phyloP scores from a whole-genome alignment of 441 rosid genomes.

The Populus tomentosa region DNA sequence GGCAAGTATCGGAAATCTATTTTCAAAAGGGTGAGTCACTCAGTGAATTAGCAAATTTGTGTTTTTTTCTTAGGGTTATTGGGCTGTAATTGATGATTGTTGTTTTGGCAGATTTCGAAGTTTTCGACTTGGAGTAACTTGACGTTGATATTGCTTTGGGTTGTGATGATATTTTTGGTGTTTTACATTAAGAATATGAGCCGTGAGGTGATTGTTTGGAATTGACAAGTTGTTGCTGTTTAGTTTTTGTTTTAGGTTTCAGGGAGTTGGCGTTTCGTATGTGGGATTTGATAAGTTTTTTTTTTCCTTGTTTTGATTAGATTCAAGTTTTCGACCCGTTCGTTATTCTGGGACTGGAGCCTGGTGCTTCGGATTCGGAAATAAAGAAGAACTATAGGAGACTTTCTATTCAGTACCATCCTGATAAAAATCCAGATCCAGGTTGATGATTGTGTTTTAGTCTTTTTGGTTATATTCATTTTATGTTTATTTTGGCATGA shows the following conservation, averaged over 20 bases:
- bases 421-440: conserved; percentile 99
- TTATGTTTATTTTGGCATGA: conserved; percentile 3
- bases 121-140: conserved; percentile 91
- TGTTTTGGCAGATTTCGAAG: conserved; percentile 69
- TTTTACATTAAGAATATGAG: conserved; percentile 88
- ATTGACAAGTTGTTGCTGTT: not conserved
- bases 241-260: not conserved
- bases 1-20: conserved; percentile 87
- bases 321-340: conserved; percentile 89
- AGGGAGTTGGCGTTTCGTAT: not conserved
- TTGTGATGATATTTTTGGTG: conserved; percentile 75
- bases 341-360: conserved; percentile 71
- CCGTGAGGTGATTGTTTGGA: conserved; percentile 49
- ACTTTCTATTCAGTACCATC: conserved; percentile 90
- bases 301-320: conserved; percentile 35
- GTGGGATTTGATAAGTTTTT: not conserved
- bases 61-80: not conserved
- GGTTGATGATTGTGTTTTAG: conserved; percentile 42
- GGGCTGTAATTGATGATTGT: conserved; percentile 8
- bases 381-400: conserved; percentile 90
- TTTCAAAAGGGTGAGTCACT: conserved; percentile 59
- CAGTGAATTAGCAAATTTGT: not conserved
- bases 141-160: conserved; percentile 83
- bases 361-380: conserved; percentile 79
- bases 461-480: conserved; percentile 1